Evolutionary conservation across 2,329 filamentous ascomycete genomes (phyloP).

Genomic region (Penicillium rolfsii): DNA sequence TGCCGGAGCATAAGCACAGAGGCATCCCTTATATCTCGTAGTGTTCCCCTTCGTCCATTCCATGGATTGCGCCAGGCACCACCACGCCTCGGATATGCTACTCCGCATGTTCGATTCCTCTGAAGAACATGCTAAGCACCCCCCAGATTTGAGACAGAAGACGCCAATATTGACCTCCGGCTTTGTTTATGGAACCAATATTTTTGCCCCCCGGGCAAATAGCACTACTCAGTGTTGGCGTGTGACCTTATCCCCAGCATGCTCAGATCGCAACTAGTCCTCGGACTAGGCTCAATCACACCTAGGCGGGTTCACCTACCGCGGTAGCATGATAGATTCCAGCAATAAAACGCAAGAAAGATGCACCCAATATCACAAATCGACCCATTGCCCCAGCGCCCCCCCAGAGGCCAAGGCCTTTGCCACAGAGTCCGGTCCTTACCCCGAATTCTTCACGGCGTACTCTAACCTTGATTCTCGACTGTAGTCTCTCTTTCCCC

Average conservation of each 20-base stretch:
- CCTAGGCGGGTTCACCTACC: slow-evolving; percentile 1
- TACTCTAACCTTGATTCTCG: slow-evolving; percentile 1
- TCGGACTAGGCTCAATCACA: background rate
- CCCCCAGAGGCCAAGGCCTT: background rate
- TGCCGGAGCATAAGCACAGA: background rate
- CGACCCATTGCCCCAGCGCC: background rate
- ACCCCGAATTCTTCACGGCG: slow-evolving; percentile 2
- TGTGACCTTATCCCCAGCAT: background rate
- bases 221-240: too few species aligned
- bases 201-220: background rate
- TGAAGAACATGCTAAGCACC: background rate
- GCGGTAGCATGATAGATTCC: slow-evolving; percentile 1
- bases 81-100: background rate
- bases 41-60: background rate
- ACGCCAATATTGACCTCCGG: background rate
- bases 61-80: background rate
- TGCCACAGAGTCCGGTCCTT: background rate
- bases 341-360: background rate
- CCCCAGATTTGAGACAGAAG: background rate
- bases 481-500: background rate
- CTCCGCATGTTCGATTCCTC: background rate
- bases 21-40: background rate
- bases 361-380: background rate
- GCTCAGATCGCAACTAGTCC: background rate
- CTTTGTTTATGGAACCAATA: background rate